phyloP scores from a whole-genome alignment of 179 eudicot genomes.

The Silene coronaria region DNA sequence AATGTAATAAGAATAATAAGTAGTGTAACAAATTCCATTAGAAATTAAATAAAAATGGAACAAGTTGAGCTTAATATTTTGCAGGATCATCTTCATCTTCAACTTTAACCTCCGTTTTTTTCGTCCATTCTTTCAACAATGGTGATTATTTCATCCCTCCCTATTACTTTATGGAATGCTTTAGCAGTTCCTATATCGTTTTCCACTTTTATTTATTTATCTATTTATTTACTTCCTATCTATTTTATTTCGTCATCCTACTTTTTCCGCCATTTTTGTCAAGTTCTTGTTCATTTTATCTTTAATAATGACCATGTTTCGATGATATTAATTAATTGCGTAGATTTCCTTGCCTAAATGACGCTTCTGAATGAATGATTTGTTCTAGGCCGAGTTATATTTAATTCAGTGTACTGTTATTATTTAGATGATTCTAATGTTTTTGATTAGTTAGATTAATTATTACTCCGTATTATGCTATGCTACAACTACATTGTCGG shows the following conservation, averaged over 20 bases:
- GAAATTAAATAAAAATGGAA: no score
- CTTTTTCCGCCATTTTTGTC: neutral
- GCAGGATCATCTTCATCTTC: neutral
- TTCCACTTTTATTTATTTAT: neutral
- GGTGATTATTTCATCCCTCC: neutral
- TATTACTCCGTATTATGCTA: neutral
- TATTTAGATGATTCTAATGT: neutral
- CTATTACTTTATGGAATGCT: neutral
- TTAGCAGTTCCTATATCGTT: neutral
- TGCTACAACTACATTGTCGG: neutral
- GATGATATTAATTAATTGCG: neutral
- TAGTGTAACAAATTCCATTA: no score
- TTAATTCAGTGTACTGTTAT: neutral
- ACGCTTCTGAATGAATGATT: neutral
- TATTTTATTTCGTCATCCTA: neutral
- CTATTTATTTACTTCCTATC: no score
- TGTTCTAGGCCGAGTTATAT: neutral
- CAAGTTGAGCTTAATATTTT: neutral
- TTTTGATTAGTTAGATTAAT: neutral
- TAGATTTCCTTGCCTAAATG: neutral
- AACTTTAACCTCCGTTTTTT: neutral
- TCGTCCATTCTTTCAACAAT: slow-evolving; percentile 8
- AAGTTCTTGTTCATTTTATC: neutral
- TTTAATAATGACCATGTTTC: neutral
- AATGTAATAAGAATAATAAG: no score